These are phyloP conservation scores for Ganoderma leucocontextum DNA, from an alignment of 1,284 basidiomycete genomes.

Conservation along the genomic window DNA sequence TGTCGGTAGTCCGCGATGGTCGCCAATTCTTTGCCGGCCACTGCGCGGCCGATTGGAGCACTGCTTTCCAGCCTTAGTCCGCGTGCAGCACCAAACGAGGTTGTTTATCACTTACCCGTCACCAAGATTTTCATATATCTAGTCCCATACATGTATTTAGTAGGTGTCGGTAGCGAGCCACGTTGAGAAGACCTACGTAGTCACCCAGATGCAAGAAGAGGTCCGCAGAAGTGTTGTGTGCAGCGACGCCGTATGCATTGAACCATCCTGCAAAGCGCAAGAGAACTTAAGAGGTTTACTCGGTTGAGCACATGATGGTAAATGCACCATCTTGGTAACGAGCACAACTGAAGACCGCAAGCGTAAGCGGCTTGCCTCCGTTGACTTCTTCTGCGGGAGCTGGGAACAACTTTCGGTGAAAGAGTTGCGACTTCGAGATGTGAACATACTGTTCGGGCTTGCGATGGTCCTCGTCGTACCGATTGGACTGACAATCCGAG, in stretches of 20 bases:
- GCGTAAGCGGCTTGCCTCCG: conserved; percentile 58
- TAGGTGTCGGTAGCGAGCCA: not conserved
- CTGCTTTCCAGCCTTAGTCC: not conserved
- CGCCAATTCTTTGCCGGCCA: conserved; percentile 63
- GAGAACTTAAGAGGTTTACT: not conserved
- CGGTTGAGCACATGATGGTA: not conserved
- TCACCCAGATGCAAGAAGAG: conserved; percentile 72
- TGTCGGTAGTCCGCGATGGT: conserved; percentile 70
- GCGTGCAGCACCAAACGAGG: not conserved
- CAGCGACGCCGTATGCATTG: conserved; percentile 71
- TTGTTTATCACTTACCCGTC: conserved; percentile 47
- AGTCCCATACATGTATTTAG: not conserved
- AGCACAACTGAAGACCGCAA: conserved; percentile 70
- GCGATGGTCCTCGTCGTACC: conserved; percentile 61
- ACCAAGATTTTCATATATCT: conserved; percentile 61
- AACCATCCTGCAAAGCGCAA: conserved; percentile 59
- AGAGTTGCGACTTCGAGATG: conserved; percentile 4
- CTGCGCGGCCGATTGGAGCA: conserved; percentile 49
- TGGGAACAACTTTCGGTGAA: conserved; percentile 28
- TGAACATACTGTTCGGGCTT: conserved; percentile 49
- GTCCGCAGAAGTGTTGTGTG: conserved; percentile 64
- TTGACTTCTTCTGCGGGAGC: conserved; percentile 61
- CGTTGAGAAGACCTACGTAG: conserved; percentile 52
- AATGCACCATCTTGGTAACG: conserved; percentile 49
- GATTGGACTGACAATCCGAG: conserved; percentile 52